Conservation (phyloP, 495 filamentous ascomycete genomes). For the Amorphotheca resinae region DNA sequence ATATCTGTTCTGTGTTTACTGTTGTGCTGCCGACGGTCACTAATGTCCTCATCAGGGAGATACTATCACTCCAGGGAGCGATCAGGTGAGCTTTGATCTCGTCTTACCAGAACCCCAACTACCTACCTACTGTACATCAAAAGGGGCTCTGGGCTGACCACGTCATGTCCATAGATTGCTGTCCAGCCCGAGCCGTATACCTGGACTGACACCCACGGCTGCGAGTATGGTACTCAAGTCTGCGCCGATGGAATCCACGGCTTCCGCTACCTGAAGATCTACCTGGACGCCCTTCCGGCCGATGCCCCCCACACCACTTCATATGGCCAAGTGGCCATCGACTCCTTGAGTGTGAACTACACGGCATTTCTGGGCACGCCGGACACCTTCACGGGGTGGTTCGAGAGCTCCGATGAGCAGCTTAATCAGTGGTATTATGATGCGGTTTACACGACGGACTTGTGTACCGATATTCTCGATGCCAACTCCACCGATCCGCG, state of each 20-base stretch:
- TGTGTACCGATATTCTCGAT: constrained; percentile 28
- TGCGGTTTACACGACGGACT: constrained; percentile 34
- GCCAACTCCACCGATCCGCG: constrained; percentile 28
- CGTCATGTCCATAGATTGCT: constrained; percentile 21
- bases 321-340: constrained; percentile 27
- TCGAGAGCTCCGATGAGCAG: constrained; percentile 32
- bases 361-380: constrained; percentile 31
- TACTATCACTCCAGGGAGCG: constrained; percentile 27
- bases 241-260: constrained; percentile 37
- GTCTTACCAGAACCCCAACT: not conserved
- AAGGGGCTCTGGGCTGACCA: not conserved
- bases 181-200: constrained; percentile 26
- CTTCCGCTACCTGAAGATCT: constrained; percentile 35
- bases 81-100: constrained; percentile 22
- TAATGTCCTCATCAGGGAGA: constrained; percentile 13
- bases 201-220: constrained; percentile 31
- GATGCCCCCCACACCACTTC: constrained; percentile 31
- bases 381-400: constrained; percentile 33
- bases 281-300: constrained; percentile 26
- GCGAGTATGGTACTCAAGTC: constrained; percentile 25
- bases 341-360: constrained; percentile 27
- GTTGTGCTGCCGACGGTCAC: not conserved
- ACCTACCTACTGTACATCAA: too few relatives aligned
- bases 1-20: not conserved
- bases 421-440: constrained; percentile 39